Percentiles rank a stretch among this genome's conserved stretches.
Evolutionary conservation across 148 eudicot species (phyloP).

Genomic region (Dysphania ambrosioides): DNA sequence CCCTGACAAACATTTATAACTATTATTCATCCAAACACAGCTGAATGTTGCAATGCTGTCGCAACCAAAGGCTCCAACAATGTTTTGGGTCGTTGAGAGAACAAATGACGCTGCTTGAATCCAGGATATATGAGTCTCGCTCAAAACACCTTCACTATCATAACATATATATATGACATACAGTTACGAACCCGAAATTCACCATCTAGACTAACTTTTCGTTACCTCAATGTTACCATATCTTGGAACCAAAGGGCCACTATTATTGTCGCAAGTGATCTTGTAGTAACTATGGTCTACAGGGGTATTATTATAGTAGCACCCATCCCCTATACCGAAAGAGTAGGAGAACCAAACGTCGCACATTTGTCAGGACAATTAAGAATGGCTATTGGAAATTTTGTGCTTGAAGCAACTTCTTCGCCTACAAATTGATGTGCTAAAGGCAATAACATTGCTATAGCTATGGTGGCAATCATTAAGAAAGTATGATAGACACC

Average conservation of each 20-base stretch:
- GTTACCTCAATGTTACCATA: background rate
- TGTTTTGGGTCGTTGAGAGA: conserved; percentile 9
- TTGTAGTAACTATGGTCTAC: background rate
- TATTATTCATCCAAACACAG: background rate
- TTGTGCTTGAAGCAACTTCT: too few relatives aligned
- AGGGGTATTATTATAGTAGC: background rate
- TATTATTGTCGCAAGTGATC: background rate
- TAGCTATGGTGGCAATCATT: too few relatives aligned
- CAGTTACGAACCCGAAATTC: background rate
- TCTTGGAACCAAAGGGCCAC: background rate
- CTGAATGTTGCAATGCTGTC: conserved; percentile 12
- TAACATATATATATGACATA: conserved; percentile 4
- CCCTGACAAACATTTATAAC: background rate
- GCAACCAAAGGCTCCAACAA: conserved; percentile 16
- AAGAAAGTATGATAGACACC: too few relatives aligned
- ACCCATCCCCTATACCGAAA: conserved; percentile 14
- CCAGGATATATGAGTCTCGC: background rate
- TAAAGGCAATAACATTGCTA: too few relatives aligned
- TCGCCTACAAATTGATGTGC: too few relatives aligned
- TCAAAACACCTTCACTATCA: background rate
- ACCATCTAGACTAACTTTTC: background rate
- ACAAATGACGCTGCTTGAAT: background rate
- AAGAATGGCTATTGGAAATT: background rate
- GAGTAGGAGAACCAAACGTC: background rate
- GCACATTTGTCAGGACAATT: conserved; percentile 7